These are phyloP conservation scores for Prunus mume DNA, from an alignment of 306 rosid species.

Conservation along the genomic window DNA sequence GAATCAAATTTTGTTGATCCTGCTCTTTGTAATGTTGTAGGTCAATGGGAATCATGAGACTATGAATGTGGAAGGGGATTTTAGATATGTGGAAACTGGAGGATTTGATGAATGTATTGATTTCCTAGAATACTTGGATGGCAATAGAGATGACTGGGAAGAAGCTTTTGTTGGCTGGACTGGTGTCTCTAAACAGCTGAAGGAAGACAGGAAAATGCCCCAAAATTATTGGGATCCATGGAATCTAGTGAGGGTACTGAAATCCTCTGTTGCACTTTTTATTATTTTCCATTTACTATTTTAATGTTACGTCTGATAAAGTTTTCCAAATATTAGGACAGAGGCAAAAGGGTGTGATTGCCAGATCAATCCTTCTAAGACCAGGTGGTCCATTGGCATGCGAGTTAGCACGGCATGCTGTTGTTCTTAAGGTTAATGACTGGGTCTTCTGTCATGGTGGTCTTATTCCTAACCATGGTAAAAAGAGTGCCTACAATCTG, in stretches of 20 bases:
- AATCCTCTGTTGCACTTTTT: slow-evolving; percentile 19
- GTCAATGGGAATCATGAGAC: slow-evolving; percentile 94
- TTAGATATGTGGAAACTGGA: slow-evolving; percentile 71
- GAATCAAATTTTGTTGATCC: neutral
- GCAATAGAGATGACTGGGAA: slow-evolving; percentile 55
- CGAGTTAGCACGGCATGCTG: slow-evolving; percentile 71
- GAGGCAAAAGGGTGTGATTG: slow-evolving; percentile 88
- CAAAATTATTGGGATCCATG: slow-evolving; percentile 68
- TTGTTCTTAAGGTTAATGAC: slow-evolving; percentile 89
- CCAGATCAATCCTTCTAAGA: slow-evolving; percentile 79
- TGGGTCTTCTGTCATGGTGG: slow-evolving; percentile 99
- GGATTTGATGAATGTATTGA: slow-evolving; percentile 79
- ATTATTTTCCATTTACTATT: slow-evolving; percentile 10
- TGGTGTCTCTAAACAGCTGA: slow-evolving; percentile 60
- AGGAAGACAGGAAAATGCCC: slow-evolving; percentile 46
- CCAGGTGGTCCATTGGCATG: slow-evolving; percentile 83
- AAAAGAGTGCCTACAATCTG: slow-evolving; percentile 22
- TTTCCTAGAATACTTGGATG: slow-evolving; percentile 71
- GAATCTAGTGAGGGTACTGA: slow-evolving; percentile 82
- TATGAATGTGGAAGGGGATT: slow-evolving; percentile 97
- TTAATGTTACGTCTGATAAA: slow-evolving; percentile 36
- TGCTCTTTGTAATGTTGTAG: slow-evolving; percentile 35
- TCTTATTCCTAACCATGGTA: slow-evolving; percentile 99
- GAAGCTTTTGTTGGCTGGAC: slow-evolving; percentile 69
- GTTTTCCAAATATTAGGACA: slow-evolving; percentile 66